Base-by-base conservation (phyloP, 164 flowering plant species). In the Berberis thunbergii region DNA sequence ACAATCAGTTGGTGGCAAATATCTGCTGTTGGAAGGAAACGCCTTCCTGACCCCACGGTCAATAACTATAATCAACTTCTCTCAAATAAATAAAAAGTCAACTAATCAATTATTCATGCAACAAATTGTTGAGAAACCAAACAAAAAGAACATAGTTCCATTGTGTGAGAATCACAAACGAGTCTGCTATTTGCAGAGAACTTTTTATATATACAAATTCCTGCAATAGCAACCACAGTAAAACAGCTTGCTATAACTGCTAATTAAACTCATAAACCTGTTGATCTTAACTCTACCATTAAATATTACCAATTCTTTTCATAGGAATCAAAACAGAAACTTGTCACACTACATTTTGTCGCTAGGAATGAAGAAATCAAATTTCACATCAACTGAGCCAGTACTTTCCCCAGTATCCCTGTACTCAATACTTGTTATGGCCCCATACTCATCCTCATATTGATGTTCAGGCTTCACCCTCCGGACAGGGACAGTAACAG, bases 401-500 rank as follows among this genome's bases (percentile, higher is more conserved):
- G 96, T 84, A 2, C 40, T 45, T 39, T 86, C 91, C 40, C 93
- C 95, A 4, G 71, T 83, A 65, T 91, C 99, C 62, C 74, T 88
- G 76, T 84, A 94, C 68, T 94, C 88, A 0, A 89, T 65, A 59
- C 84, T 87, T 39, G 83, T 81, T 72, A 91, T 87, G 9, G 78
- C 39, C 57, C 88, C 90, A 71, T 26, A 58, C 52, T 84, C 89
- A 48, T 87, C 87, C 2, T 54, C 76, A 0, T 78, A 87, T 68
- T 81, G 96, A 70, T 94, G 87, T 64, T 81, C 88, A 52, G 92
- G 75, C 70, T 83, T 91, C 67, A 94, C 99, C 59, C 99, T 77
- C 50, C 95, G 73, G 3, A 94, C 96, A 42, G 99, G 99, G 12
- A 94, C 93, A 1, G 90, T 87, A 54, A 94, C 96, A 42, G 99